phyloP scores from a whole-genome alignment of 192 early-diverging fungal species.

The Coemansia sp. region DNA sequence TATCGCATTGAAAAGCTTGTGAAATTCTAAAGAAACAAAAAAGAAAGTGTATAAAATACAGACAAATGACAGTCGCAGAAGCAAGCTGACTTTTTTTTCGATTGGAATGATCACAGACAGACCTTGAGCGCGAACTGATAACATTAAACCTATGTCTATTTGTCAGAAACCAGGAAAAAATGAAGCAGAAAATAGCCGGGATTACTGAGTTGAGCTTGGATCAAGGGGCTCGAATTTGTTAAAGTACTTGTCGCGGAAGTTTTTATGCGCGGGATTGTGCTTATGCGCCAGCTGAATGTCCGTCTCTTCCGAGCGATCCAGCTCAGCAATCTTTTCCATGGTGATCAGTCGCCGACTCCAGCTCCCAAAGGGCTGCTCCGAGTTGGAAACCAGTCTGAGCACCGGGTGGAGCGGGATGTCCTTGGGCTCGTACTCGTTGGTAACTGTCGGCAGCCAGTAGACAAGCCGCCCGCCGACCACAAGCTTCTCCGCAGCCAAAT shows the following conservation, averaged over 20 bases:
- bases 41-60: neutral
- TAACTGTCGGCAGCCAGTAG: conserved; percentile 94
- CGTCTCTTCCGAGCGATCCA: neutral
- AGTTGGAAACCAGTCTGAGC: conserved; percentile 81
- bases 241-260: conserved; percentile 50
- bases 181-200: too few relatives aligned
- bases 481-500: conserved; percentile 78
- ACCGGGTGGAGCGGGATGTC: conserved; percentile 85
- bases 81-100: neutral
- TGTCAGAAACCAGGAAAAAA: too few relatives aligned
- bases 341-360: conserved; percentile 92
- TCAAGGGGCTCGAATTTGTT: conserved; percentile 29
- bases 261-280: conserved; percentile 41
- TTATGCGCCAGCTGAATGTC: neutral
- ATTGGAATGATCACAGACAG: too few relatives aligned
- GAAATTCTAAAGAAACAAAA: neutral
- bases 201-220: too few relatives aligned
- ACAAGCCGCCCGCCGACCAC: conserved; percentile 82
- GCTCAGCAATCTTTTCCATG: conserved; percentile 80
- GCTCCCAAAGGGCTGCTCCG: conserved; percentile 91
- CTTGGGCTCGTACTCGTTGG: conserved; percentile 73
- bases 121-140: too few relatives aligned
- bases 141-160: too few relatives aligned
- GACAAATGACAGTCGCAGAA: neutral
- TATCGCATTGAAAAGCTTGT: neutral